phyloP scores from a whole-genome alignment of 495 filamentous ascomycete genomes.

The Aspergillus bertholletiae region DNA sequence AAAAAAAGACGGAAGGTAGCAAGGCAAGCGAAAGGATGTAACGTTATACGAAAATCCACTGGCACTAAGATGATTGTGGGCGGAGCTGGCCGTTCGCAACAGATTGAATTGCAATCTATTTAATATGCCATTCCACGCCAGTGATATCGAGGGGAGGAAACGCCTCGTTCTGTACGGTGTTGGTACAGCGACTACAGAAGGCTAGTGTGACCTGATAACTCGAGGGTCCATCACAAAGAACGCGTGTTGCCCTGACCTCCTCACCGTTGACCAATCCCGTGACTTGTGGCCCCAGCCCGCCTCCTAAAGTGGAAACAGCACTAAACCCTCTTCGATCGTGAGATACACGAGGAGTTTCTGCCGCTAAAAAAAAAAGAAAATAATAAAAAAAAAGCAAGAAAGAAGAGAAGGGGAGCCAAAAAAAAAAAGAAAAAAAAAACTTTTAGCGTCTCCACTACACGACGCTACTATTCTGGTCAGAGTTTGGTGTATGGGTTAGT shows the following conservation, averaged over 20 bases:
- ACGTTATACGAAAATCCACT: neutral
- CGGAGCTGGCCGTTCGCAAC: neutral
- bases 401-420: too few relatives aligned
- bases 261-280: neutral
- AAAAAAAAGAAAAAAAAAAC: too few relatives aligned
- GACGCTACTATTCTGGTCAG: neutral
- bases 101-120: too few relatives aligned
- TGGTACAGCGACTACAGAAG: too few relatives aligned
- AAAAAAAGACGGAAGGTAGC: too few relatives aligned
- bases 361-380: neutral
- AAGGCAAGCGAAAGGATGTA: neutral
- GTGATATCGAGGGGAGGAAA: too few relatives aligned
- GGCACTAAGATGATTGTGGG: too few relatives aligned
- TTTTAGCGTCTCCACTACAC: neutral
- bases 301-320: neutral
- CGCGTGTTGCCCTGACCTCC: conserved; percentile 1
- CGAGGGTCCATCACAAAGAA: too few relatives aligned
- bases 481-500: neutral
- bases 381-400: too few relatives aligned
- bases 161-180: too few relatives aligned
- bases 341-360: neutral
- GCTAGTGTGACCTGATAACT: too few relatives aligned
- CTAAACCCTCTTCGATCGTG: neutral
- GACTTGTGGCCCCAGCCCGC: neutral
- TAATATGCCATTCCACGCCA: too few relatives aligned